Evolutionary conservation across 352 stramenopile species (phyloP).

Genomic region (Pythium apleroticum): DNA sequence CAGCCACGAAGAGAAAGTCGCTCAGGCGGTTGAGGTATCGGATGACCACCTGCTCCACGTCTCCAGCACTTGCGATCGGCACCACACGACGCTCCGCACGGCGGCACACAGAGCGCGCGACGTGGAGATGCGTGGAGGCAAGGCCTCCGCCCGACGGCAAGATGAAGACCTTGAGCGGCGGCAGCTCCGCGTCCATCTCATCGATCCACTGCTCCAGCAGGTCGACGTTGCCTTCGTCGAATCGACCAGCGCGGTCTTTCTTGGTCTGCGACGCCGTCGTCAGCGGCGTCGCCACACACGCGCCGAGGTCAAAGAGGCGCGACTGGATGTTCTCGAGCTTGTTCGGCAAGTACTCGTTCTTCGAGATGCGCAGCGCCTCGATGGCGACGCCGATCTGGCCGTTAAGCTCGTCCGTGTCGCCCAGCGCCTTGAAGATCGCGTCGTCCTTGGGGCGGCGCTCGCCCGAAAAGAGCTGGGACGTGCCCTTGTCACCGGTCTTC

Average conservation of each 20-base stretch:
- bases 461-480: constrained; percentile 90
- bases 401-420: constrained; percentile 92
- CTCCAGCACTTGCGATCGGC: constrained; percentile 58
- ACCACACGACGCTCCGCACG: constrained; percentile 85
- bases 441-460: constrained; percentile 87
- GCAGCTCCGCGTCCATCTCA: constrained; percentile 81
- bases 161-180: constrained; percentile 87
- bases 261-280: constrained; percentile 61
- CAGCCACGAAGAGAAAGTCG: constrained; percentile 89
- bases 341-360: constrained; percentile 49
- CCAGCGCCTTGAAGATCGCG: constrained; percentile 87
- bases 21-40: constrained; percentile 85
- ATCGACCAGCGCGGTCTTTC: constrained; percentile 57
- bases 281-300: constrained; percentile 84
- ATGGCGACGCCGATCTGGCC: constrained; percentile 66
- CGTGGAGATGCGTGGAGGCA: constrained; percentile 83
- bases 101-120: constrained; percentile 83
- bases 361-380: constrained; percentile 41
- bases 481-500: constrained; percentile 91
- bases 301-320: constrained; percentile 89
- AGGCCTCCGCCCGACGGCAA: constrained; percentile 75
- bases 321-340: constrained; percentile 89
- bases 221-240: constrained; percentile 64
- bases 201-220: constrained; percentile 87
- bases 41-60: constrained; percentile 76